Percentiles rank a stretch among this genome's conserved stretches.
Evolutionary conservation across 2,329 filamentous ascomycete genomes (phyloP).

Genomic region (Raffaelea albimanens): DNA sequence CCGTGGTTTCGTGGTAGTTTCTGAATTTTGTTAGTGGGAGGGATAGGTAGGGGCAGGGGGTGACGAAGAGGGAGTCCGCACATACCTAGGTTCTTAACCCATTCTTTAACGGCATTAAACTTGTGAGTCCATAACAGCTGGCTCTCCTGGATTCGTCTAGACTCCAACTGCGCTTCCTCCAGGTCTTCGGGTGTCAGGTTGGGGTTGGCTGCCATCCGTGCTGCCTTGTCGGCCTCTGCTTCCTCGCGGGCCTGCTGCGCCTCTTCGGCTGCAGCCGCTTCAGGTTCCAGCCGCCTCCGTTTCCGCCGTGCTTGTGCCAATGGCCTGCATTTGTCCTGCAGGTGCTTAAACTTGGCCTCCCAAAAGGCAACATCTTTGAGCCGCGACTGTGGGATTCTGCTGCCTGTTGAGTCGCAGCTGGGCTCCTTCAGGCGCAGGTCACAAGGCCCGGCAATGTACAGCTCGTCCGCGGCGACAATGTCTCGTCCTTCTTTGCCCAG

Average conservation of each 20-base stretch:
- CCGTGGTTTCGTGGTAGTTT: background rate
- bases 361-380: slow-evolving; percentile 5
- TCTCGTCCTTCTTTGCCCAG: slow-evolving; percentile 6
- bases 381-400: background rate
- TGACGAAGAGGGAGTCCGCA: background rate
- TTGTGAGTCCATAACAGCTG: slow-evolving; percentile 8
- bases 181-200: background rate
- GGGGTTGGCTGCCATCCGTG: background rate
- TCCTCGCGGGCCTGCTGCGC: background rate
- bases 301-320: slow-evolving; percentile 6
- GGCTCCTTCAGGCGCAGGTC: slow-evolving; percentile 6
- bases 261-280: slow-evolving; percentile 1
- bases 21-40: background rate
- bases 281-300: slow-evolving; percentile 3
- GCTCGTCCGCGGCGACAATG: slow-evolving; percentile 6
- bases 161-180: slow-evolving; percentile 1
- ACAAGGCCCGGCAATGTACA: slow-evolving; percentile 8
- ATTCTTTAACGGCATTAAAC: slow-evolving; percentile 1
- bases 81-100: background rate
- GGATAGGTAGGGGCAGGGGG: background rate
- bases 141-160: slow-evolving; percentile 6
- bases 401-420: background rate
- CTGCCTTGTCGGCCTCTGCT: background rate
- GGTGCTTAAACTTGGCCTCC: slow-evolving; percentile 7
- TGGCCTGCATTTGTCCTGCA: slow-evolving; percentile 8